Evolutionary conservation across 208 protist genomes (phyloP).

Genomic region (Acanthamoeba healyi): DNA sequence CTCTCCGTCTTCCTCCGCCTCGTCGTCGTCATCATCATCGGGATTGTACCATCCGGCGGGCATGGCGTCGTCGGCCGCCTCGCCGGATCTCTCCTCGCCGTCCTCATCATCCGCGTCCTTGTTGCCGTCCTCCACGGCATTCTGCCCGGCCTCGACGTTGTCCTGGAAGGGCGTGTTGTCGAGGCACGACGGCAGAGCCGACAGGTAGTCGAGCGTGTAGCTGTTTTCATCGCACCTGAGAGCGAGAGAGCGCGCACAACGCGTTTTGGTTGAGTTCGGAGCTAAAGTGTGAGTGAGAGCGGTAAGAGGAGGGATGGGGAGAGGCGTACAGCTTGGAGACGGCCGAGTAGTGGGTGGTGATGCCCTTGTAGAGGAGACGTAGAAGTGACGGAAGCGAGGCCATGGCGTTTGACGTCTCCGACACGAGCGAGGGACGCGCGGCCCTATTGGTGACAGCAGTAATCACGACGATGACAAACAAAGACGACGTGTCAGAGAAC

Average conservation of each 20-base stretch:
- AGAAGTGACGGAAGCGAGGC: conserved; percentile 30
- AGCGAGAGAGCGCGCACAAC: neutral
- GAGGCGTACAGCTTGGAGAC: conserved; percentile 63
- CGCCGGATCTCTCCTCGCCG: neutral
- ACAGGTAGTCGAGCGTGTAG: conserved; percentile 66
- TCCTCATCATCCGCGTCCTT: neutral
- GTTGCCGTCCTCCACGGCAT: neutral
- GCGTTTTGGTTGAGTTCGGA: too few relatives aligned
- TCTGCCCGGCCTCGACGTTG: neutral
- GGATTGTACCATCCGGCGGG: conserved; percentile 19
- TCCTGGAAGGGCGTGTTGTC: conserved; percentile 49
- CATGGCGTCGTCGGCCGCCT: neutral
- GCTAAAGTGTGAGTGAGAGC: too few relatives aligned
- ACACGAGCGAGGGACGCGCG: neutral
- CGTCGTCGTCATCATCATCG: neutral
- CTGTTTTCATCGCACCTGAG: conserved; percentile 73
- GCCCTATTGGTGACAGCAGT: neutral
- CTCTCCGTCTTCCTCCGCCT: neutral
- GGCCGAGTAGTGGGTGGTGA: conserved; percentile 47
- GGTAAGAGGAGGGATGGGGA: neutral
- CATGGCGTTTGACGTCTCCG: neutral
- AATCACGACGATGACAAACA: neutral
- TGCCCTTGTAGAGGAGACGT: conserved; percentile 25
- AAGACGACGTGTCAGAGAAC: neutral
- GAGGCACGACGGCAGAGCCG: conserved; percentile 18